A percentile compares a stretch with the other conserved stretches of the same genome.
These are phyloP conservation scores for Acacia confusa DNA, from an alignment of 306 rosid genomes.

Conservation along the genomic window DNA sequence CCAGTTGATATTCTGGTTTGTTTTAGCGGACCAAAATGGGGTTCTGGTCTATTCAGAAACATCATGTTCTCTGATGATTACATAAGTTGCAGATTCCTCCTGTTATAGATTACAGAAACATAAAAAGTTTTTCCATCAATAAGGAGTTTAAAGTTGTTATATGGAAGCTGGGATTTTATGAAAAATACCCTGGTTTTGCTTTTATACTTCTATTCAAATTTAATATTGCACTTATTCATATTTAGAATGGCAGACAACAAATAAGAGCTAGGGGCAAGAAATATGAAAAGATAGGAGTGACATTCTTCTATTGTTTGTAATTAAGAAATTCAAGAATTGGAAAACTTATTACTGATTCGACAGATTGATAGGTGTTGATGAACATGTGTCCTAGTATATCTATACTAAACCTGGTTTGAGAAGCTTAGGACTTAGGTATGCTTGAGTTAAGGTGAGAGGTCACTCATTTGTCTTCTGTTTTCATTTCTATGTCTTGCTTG, in stretches of 20 bases:
- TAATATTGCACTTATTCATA: not conserved
- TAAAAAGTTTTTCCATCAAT: not conserved
- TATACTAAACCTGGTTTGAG: not conserved
- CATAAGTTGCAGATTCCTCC: not conserved
- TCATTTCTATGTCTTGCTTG: not conserved
- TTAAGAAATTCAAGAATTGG: no score
- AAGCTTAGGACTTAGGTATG: no score
- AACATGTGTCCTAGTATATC: not conserved
- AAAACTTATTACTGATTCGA: no score
- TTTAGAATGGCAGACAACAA: not conserved
- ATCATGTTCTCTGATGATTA: not conserved
- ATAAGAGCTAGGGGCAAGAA: not conserved
- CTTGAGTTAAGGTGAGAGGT: not conserved
- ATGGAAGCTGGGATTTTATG: not conserved
- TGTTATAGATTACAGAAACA: not conserved
- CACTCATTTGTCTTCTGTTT: not conserved
- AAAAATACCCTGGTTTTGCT: conserved; percentile 2
- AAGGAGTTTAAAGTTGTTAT: not conserved
- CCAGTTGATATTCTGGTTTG: not conserved
- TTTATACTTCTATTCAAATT: not conserved
- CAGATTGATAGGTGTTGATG: not conserved
- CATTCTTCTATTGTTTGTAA: not conserved
- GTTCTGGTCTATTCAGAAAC: not conserved
- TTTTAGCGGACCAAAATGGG: not conserved
- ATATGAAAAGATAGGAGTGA: not conserved